Percentiles rank a stretch among this genome's conserved stretches.
These are phyloP conservation scores for Nicotiana tomentosiformis DNA, from an alignment of 257 asterid genomes.

Conservation along the genomic window DNA sequence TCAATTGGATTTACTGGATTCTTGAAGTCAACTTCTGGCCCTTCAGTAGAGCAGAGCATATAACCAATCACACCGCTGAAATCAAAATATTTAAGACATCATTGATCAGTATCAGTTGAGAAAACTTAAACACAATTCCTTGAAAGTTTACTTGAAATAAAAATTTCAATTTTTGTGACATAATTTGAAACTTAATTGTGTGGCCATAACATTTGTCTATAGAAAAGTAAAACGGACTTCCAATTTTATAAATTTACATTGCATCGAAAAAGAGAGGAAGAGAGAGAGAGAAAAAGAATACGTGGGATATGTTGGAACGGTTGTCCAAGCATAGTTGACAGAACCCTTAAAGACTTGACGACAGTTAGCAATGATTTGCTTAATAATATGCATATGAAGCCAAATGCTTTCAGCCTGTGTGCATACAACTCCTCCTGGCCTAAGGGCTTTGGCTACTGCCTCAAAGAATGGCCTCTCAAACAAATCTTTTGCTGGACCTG, in stretches of 20 bases:
- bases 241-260: no score
- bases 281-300: neutral
- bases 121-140: no score
- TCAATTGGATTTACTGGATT: conserved; percentile 30
- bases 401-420: conserved; percentile 98
- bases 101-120: no score
- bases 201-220: no score
- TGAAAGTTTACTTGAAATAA: no score
- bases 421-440: conserved; percentile 93
- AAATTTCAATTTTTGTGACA: no score
- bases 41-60: conserved; percentile 37
- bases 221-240: no score
- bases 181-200: no score
- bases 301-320: conserved; percentile 98
- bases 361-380: conserved; percentile 73
- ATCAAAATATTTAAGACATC: neutral
- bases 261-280: no score
- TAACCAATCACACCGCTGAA: conserved; percentile 35
- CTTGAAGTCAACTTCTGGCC: conserved; percentile 30
- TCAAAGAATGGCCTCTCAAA: conserved; percentile 90
- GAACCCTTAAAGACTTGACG: conserved; percentile 92
- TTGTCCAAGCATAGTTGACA: conserved; percentile 97
- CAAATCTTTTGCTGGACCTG: conserved; percentile 96
- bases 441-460: conserved; percentile 80
- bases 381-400: conserved; percentile 98